A percentile compares a stretch with the other conserved stretches of the same genome.
These are phyloP conservation scores for Verticillium nonalfalfae DNA, from an alignment of 2,329 filamentous ascomycete species.

Conservation along the genomic window DNA sequence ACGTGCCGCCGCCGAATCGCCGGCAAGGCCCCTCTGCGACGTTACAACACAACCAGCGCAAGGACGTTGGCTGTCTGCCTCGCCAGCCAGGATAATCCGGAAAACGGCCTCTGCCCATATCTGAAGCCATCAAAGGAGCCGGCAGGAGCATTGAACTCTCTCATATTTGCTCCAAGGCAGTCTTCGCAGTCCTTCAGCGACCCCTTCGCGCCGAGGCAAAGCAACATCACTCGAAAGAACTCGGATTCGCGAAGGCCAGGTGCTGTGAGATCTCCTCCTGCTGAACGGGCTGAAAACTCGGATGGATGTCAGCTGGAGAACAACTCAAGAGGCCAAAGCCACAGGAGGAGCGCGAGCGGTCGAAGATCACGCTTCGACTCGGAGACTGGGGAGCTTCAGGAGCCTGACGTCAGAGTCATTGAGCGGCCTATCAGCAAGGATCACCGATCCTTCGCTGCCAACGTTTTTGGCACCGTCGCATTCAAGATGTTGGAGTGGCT, in stretches of 20 bases:
- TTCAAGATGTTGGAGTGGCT: constrained; percentile 68
- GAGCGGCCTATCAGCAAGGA: constrained; percentile 46
- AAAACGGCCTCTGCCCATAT: constrained; percentile 58
- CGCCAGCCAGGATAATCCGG: constrained; percentile 72
- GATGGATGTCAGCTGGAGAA: not conserved
- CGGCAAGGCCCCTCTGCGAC: constrained; percentile 62
- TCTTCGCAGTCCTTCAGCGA: constrained; percentile 8
- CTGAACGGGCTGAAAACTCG: not conserved
- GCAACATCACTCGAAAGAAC: constrained; percentile 4
- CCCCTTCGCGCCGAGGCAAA: constrained; percentile 8
- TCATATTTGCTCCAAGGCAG: constrained; percentile 35
- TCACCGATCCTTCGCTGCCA: constrained; percentile 54
- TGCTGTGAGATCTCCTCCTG: not conserved
- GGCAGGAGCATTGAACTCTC: constrained; percentile 37
- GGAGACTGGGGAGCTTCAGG: constrained; percentile 7
- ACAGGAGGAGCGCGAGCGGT: not conserved
- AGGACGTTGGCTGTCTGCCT: constrained; percentile 75
- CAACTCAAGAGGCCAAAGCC: not conserved
- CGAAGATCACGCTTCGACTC: constrained; percentile 8
- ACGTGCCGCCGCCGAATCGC: constrained; percentile 65
- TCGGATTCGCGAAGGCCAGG: not conserved
- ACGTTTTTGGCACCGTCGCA: constrained; percentile 58
- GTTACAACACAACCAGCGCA: constrained; percentile 76
- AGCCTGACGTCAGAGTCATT: constrained; percentile 24
- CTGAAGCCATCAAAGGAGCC: constrained; percentile 34